Evolutionary conservation across 192 early-diverging fungal genomes (phyloP), one percentile per base, ranked within the genome.

Genomic region (Helicostylum pulchrum): DNA sequence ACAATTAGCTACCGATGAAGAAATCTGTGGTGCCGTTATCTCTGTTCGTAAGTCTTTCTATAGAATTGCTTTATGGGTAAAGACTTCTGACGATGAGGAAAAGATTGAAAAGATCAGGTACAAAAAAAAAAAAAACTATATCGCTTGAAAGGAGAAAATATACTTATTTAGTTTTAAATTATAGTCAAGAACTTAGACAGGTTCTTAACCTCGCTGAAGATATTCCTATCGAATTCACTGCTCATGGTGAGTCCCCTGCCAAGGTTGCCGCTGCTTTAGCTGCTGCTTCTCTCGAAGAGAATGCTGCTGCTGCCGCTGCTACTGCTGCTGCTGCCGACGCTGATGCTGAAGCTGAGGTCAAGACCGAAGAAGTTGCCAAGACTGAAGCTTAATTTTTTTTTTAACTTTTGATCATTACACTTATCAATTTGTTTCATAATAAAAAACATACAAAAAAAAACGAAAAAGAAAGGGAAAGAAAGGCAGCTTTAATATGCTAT

Each of bases 1-100:
- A 79, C 79, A 78, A 31, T 94, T 95, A 62, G 85, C 88, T 12
- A 72, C 82, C 45, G 78, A 84, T 54, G 81, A 90, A 31, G 91
- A 96, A 59, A 83, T 98, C 19, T 93, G 90, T 73, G 94, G 95
- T 26, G 88, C 82, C 5, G 94, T 98, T 34, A 85, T 94, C 19
- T 91, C 91, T 5, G 87, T 92, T 67, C 85, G 95, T 57, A 91
- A 90, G 73, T 81, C 72, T 52, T 85, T 87, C 62, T 94, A 91
- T 77, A 83, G 93, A 70, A 84, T 98, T 68, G 80, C 89, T 32
- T 72, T 98, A 46, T 98, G 95, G 95, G 91, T 89, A 14, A 81
- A 81, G 63, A 70, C 77, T 9, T 77, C 80, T 53, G 79, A 83
- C 65, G 78, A 85, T 65, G 71, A 68, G 36, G 76, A 79, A 21